Conservation (phyloP, 148 eudicot genomes). For the Rhododendron simsii region DNA sequence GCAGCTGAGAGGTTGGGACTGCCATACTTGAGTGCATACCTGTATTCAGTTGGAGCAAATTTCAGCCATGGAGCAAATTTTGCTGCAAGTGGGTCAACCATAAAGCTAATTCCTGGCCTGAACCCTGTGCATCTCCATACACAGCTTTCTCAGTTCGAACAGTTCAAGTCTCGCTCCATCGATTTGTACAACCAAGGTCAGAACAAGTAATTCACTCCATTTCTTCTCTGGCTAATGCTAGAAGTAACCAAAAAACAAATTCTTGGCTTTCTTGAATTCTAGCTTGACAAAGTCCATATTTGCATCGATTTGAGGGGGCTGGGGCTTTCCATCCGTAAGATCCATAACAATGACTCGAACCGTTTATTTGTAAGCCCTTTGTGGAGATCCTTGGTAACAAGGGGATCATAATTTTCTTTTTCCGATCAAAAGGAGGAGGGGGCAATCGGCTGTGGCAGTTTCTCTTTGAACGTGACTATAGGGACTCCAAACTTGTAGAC, state of each 20-base stretch:
- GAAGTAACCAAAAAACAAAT: no score
- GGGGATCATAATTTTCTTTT: no score
- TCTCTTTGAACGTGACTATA: no score
- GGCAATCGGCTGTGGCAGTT: no score
- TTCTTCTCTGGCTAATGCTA: not conserved
- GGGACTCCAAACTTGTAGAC: no score
- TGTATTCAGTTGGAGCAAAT: slow-evolving; percentile 26
- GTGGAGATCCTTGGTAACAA: no score
- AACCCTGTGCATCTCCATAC: slow-evolving; percentile 19
- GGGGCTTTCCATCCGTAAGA: no score
- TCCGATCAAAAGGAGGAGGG: no score
- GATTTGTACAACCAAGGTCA: slow-evolving; percentile 22
- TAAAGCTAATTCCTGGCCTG: slow-evolving; percentile 10
- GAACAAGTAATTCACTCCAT: not conserved
- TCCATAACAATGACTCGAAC: no score
- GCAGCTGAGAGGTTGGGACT: slow-evolving; percentile 32
- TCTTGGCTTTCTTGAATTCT: not conserved
- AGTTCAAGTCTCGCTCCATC: slow-evolving; percentile 19
- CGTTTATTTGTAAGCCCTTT: no score
- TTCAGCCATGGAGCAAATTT: slow-evolving; percentile 39
- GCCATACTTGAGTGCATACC: slow-evolving; percentile 27
- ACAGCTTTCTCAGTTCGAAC: slow-evolving; percentile 28
- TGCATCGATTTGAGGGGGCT: no score
- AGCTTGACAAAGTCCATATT: not conserved
- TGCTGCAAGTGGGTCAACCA: slow-evolving; percentile 27